Conservation (phyloP, 345 rosid genomes). For the Boechera divaricarpa region DNA sequence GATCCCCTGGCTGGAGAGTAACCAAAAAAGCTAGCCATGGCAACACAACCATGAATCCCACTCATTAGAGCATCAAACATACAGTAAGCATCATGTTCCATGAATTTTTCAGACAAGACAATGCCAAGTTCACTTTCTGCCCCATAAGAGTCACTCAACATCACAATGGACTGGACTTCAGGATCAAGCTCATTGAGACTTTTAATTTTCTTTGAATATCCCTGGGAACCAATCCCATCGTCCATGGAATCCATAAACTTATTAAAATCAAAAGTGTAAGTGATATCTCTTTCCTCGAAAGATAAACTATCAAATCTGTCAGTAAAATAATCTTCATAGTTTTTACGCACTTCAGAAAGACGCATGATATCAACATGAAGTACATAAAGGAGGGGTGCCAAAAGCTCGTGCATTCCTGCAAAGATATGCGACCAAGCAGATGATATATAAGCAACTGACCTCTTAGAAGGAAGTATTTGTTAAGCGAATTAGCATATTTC, state of each 20-base stretch:
- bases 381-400: constrained; percentile 86
- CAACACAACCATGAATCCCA: constrained; percentile 67
- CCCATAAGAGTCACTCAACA: constrained; percentile 81
- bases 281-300: constrained; percentile 64
- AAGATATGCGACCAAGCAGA: neutral
- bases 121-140: constrained; percentile 91
- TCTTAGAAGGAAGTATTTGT: neutral
- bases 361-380: constrained; percentile 73
- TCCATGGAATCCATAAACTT: constrained; percentile 64
- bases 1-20: constrained; percentile 57
- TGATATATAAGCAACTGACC: neutral
- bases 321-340: constrained; percentile 71
- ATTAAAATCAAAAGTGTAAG: constrained; percentile 69
- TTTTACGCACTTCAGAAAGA: constrained; percentile 73
- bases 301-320: constrained; percentile 81
- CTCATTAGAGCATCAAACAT: constrained; percentile 92
- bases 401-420: constrained; percentile 91
- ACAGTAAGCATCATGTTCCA: constrained; percentile 92
- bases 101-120: constrained; percentile 85
- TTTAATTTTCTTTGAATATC: constrained; percentile 51
- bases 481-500: neutral
- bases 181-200: constrained; percentile 79
- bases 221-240: constrained; percentile 54
- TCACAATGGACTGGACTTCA: constrained; percentile 63
- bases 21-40: constrained; percentile 71